phyloP scores from a whole-genome alignment of 148 eudicot genomes.

The Diospyros lotus region DNA sequence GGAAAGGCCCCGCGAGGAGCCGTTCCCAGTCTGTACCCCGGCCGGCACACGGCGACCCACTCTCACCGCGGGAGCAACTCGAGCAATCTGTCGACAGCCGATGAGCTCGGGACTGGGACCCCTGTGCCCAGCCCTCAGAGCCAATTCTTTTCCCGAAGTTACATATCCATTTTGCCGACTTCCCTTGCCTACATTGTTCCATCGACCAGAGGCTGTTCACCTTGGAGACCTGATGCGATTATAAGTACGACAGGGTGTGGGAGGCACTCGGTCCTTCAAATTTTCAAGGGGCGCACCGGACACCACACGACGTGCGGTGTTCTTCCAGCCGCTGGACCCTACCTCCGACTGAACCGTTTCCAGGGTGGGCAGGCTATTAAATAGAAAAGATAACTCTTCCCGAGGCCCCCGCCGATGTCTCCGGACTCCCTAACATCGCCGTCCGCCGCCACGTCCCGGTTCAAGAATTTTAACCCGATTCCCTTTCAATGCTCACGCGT shows the following conservation, averaged over 20 bases:
- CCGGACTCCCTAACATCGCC: slow-evolving; percentile 5
- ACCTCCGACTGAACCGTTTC: slow-evolving; percentile 11
- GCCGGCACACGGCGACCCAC: no score
- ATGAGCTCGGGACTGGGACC: slow-evolving; percentile 19
- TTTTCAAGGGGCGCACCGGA: slow-evolving; percentile 15
- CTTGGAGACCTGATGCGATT: slow-evolving; percentile 17
- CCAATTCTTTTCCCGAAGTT: slow-evolving; percentile 19
- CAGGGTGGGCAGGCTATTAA: slow-evolving; percentile 23
- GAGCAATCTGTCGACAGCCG: slow-evolving; percentile 17
- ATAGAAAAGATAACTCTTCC: slow-evolving; percentile 15
- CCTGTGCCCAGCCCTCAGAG: slow-evolving; percentile 12
- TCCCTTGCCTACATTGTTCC: slow-evolving; percentile 7
- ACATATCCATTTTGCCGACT: slow-evolving; percentile 17
- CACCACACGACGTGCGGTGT: not conserved
- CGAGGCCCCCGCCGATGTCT: slow-evolving; percentile 10
- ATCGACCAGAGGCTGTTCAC: not conserved
- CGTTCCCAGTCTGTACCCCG: no score
- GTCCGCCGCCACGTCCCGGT: not conserved
- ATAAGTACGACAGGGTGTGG: slow-evolving; percentile 16
- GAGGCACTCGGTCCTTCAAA: slow-evolving; percentile 11
- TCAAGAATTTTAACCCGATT: no score
- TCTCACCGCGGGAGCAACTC: slow-evolving; percentile 23
- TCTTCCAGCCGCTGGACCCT: not conserved
- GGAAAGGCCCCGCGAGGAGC: no score
- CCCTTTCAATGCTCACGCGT: no score